Percentiles rank a stretch among this genome's conserved stretches.
Evolutionary conservation across 2,329 filamentous ascomycete species (phyloP).

Genomic region (Pseudogymnoascus sp.): DNA sequence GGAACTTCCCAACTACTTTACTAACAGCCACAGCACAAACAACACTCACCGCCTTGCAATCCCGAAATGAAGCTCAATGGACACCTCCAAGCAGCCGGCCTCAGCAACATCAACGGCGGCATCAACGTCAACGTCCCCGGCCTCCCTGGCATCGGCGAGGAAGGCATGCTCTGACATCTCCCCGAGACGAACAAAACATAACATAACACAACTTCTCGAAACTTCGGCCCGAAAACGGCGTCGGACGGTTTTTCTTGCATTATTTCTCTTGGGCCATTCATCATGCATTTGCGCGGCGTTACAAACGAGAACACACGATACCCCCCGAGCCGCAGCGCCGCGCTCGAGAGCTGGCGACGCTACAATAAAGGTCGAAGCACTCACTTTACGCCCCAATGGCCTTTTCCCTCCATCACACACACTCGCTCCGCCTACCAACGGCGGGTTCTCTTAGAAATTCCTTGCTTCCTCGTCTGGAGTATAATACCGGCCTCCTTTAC

Average conservation of each 20-base stretch:
- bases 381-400: not conserved
- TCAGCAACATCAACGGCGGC: slow-evolving; percentile 31
- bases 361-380: slow-evolving; percentile 4
- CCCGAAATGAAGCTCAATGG: slow-evolving; percentile 57
- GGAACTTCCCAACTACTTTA: not conserved
- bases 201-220: not conserved
- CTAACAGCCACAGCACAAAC: slow-evolving; percentile 53
- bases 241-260: not conserved
- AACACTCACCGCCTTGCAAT: slow-evolving; percentile 82
- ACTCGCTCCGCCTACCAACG: not conserved
- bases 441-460: not conserved
- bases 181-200: slow-evolving; percentile 4
- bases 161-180: slow-evolving; percentile 34
- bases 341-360: slow-evolving; percentile 1
- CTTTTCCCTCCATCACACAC: not conserved
- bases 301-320: slow-evolving; percentile 3
- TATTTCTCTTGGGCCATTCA: not conserved
- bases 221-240: not conserved
- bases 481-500: not conserved
- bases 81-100: slow-evolving; percentile 26
- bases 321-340: not conserved
- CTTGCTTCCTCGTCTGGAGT: not conserved
- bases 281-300: slow-evolving; percentile 10
- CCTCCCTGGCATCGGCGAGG: slow-evolving; percentile 47
- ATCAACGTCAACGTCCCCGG: slow-evolving; percentile 30